Evolutionary conservation across 1,284 basidiomycete species (phyloP), one percentile per base, ranked within the genome.

Genomic region (Ganoderma lucidum): DNA sequence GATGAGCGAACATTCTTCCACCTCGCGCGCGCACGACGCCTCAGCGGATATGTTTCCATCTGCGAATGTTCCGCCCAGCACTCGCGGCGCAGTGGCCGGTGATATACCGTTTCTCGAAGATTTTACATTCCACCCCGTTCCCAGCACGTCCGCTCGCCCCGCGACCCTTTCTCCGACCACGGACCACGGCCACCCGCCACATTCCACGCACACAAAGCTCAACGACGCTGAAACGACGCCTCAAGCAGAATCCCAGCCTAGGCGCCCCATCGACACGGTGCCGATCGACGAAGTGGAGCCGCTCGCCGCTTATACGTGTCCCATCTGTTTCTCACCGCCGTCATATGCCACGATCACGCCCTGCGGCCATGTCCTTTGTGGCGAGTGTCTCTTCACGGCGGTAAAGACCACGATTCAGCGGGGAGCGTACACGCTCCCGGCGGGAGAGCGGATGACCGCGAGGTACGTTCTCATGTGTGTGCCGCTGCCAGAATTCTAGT

Each of bases 291-390:
- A 70, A 10, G 68, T 73, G 2, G 88, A 92, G 63, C 87, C 85
- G 0, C 84, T 94, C 19, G 84, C 90, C 0, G 80, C 85, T 2
- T 93, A 93, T 75, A 85, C 85, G 0, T 94, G 93, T 75, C 93
- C 93, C 6, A 91, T 94, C 70, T 94, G 93, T 77, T 93, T 93
- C 82, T 88, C 84, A 45, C 85, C 91, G 1, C 93, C 93, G 1
- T 88, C 86, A 0, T 89, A 92, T 70, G 91, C 93, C 28, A 92
- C 91, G 0, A 79, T 94, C 65, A 93, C 92, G 0, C 92, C 91
- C 0, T 94, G 93, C 73, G 93, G 93, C 0, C 93, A 94, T 71
- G 85, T 94, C 58, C 88, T 88, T 71, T 94, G 93, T 73, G 93
- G 92, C 1, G 82, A 87, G 35, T 94, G 93, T 78, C 83, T 94